phyloP scores from a whole-genome alignment of 2,329 filamentous ascomycete genomes.

The Lecanicillium sp. region DNA sequence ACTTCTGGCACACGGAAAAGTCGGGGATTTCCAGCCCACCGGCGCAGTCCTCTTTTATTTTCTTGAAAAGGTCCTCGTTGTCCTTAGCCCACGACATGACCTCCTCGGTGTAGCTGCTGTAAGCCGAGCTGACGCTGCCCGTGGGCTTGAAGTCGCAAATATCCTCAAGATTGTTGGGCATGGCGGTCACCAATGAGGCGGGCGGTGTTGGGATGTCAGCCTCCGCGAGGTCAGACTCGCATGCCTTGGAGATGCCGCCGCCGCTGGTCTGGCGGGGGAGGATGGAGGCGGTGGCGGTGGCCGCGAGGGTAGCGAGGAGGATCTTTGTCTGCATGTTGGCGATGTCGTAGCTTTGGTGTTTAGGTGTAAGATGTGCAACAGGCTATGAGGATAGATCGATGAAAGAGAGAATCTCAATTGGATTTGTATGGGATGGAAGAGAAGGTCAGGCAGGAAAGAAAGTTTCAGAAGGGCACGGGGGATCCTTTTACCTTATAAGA shows the following conservation, averaged over 20 bases:
- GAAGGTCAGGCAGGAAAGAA: no score
- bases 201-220: slow-evolving; percentile 22
- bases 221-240: slow-evolving; percentile 16
- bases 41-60: slow-evolving; percentile 19
- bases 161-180: slow-evolving; percentile 17
- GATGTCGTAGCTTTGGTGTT: not conserved
- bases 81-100: slow-evolving; percentile 21
- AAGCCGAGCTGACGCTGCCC: slow-evolving; percentile 21
- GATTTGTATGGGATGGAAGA: no score
- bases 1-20: slow-evolving; percentile 4
- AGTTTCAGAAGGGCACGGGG: no score
- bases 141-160: slow-evolving; percentile 23
- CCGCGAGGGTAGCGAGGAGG: not conserved
- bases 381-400: no score
- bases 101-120: slow-evolving; percentile 22
- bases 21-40: no score
- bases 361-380: not conserved
- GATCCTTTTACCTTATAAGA: no score
- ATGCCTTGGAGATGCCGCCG: slow-evolving; percentile 13
- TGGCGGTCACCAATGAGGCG: slow-evolving; percentile 18
- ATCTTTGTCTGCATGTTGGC: slow-evolving; percentile 1
- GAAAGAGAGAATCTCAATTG: no score
- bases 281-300: slow-evolving; percentile 6
- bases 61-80: slow-evolving; percentile 18
- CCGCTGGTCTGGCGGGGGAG: slow-evolving; percentile 17